phyloP scores from a whole-genome alignment of 2,329 filamentous ascomycete genomes.

The Penicillium verrucosum region DNA sequence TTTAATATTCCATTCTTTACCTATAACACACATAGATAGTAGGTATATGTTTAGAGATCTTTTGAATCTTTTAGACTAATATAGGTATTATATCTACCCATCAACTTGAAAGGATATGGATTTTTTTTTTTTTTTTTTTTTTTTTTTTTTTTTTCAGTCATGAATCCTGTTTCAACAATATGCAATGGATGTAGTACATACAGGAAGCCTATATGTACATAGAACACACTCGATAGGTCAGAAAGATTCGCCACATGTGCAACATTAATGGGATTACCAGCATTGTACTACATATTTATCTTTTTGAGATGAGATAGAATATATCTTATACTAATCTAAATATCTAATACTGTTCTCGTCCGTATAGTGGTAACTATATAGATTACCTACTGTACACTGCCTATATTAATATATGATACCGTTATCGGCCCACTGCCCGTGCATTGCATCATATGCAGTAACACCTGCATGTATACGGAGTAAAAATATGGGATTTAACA shows the following conservation, averaged over 20 bases:
- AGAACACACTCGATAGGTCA: neutral
- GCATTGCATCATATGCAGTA: slow-evolving; percentile 1
- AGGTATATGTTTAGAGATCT: too few species aligned
- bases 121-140: too few species aligned
- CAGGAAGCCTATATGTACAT: neutral
- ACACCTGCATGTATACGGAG: neutral
- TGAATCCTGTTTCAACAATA: neutral
- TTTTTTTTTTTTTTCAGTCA: neutral
- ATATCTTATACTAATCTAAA: neutral
- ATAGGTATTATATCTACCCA: neutral
- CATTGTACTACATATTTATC: neutral
- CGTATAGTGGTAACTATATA: neutral
- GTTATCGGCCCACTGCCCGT: slow-evolving; percentile 4
- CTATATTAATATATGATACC: neutral
- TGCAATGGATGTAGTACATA: neutral
- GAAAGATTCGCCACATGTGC: neutral
- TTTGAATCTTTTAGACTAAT: neutral
- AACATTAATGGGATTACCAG: neutral
- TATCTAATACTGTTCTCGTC: neutral
- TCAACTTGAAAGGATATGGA: neutral
- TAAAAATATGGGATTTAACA: neutral
- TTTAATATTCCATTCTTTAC: neutral
- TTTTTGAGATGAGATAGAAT: neutral
- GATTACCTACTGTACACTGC: neutral
- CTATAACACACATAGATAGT: too few species aligned